Percentiles rank a stretch among this genome's conserved stretches.
Evolutionary conservation across 768 basidiomycete species (phyloP).

Genomic region (Boletus barrowsii): DNA sequence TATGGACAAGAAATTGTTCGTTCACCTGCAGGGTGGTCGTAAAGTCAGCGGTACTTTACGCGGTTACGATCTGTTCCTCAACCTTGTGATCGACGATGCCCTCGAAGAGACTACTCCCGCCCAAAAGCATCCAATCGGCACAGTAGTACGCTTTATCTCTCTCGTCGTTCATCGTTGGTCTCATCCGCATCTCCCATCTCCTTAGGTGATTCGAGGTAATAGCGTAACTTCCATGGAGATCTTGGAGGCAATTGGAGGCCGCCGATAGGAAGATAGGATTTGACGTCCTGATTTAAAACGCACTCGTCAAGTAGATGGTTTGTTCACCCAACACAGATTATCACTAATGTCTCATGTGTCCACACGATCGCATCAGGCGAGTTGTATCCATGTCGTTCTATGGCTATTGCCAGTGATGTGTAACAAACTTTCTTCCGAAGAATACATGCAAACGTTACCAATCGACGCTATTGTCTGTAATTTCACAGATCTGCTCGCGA

Average conservation of each 20-base stretch:
- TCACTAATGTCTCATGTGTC: background rate
- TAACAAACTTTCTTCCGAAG: background rate
- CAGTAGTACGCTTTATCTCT: conserved; percentile 64
- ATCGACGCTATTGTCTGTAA: background rate
- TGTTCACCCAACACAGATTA: background rate
- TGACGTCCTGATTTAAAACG: background rate
- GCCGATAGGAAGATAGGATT: conserved; percentile 25
- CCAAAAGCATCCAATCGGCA: conserved; percentile 88
- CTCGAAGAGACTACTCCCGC: conserved; percentile 87
- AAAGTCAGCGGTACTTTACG: conserved; percentile 94
- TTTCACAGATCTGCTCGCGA: background rate
- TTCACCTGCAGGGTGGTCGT: conserved; percentile 91
- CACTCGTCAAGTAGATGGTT: conserved; percentile 7
- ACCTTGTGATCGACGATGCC: conserved; percentile 95
- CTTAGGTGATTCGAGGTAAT: conserved; percentile 93
- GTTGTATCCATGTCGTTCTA: background rate
- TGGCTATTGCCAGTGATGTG: background rate
- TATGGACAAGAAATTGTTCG: conserved; percentile 97
- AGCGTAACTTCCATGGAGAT: conserved; percentile 96
- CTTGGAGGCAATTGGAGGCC: conserved; percentile 50
- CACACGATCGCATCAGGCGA: conserved; percentile 8
- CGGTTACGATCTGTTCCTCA: conserved; percentile 98
- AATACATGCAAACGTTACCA: background rate
- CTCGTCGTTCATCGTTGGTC: background rate
- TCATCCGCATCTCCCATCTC: conserved; percentile 1